These are phyloP conservation scores for Lyophyllum decastes DNA, from an alignment of 768 basidiomycete species.

Conservation along the genomic window DNA sequence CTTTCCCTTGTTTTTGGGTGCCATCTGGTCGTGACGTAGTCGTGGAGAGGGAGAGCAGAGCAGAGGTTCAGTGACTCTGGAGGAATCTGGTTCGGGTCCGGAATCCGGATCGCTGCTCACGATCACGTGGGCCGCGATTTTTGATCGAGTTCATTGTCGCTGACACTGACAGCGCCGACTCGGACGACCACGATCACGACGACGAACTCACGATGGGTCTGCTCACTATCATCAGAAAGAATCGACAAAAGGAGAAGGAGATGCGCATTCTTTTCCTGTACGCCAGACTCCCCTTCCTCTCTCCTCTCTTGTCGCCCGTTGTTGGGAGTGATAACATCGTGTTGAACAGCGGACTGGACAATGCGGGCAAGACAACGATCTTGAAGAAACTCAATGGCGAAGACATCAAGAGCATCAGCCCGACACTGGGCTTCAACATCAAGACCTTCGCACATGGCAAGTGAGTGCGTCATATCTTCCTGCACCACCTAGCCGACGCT, in stretches of 20 bases:
- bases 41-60: neutral
- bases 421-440: constrained; percentile 98
- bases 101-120: neutral
- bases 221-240: constrained; percentile 96
- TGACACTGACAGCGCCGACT: neutral
- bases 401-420: constrained; percentile 84
- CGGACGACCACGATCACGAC: neutral
- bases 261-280: constrained; percentile 94
- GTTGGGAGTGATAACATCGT: constrained; percentile 10
- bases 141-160: neutral
- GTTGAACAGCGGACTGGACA: constrained; percentile 83
- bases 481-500: neutral
- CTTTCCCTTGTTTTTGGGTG: constrained; percentile 78
- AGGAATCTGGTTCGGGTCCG: constrained; percentile 9
- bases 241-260: constrained; percentile 91
- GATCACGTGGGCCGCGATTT: constrained; percentile 2
- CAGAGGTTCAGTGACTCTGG: neutral
- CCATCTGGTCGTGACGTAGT: constrained; percentile 33
- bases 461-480: constrained; percentile 40
- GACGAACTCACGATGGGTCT: constrained; percentile 69
- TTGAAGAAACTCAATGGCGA: constrained; percentile 93
- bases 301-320: neutral
- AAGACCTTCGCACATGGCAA: constrained; percentile 92
- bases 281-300: neutral
- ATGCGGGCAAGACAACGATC: constrained; percentile 98